Base-by-base conservation (phyloP, 495 filamentous ascomycete genomes). In the Rhypophila decipiens region DNA sequence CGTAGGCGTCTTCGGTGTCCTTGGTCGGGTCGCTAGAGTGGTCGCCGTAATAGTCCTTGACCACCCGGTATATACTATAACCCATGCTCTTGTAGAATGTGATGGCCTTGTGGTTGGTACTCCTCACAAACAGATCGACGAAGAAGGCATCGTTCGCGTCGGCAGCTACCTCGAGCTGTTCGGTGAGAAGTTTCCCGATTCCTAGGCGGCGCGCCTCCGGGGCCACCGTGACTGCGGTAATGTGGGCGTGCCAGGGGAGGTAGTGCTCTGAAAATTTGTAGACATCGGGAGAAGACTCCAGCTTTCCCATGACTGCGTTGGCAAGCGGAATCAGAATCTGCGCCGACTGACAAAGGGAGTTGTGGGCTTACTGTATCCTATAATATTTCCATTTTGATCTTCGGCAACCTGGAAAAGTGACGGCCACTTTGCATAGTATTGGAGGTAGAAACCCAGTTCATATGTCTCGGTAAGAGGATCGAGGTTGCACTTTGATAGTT, bases 401-500 rank as follows among this genome's bases (percentile, higher is more conserved):
- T 95, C 86, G 38, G 94, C 85, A 15, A 88, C 84, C 54, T 82
- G 87, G 68, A 95, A 96, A 20, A 97, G 80, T 2, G 88, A 83
- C 0, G 93, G 93, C 93, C 93, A 98, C 69, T 86, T 87, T 42
- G 86, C 88, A 10, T 95, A 78, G 66, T 98, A 97, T 46, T 91
- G 86, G 31, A 96, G 77, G 71, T 98, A 98, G 74, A 96, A 98
- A 49, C 82, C 79, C 47, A 95, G 77, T 64, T 91, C 87, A 68
- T 96, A 98, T 52, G 93, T 98, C 67, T 98, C 93, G 17, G 93
- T 96, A 45, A 96, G 72, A 10, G 87, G 86, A 65, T 97, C 93
- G 34, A 97, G 86, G 65, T 95, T 95, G 71, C 95, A 85, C 55
- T 82, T 81, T 49, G 94, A 81, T 46, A 98, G 58, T 21, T 70